Base-by-base conservation (phyloP, 192 early-diverging fungal genomes). In the Podila epigama region DNA sequence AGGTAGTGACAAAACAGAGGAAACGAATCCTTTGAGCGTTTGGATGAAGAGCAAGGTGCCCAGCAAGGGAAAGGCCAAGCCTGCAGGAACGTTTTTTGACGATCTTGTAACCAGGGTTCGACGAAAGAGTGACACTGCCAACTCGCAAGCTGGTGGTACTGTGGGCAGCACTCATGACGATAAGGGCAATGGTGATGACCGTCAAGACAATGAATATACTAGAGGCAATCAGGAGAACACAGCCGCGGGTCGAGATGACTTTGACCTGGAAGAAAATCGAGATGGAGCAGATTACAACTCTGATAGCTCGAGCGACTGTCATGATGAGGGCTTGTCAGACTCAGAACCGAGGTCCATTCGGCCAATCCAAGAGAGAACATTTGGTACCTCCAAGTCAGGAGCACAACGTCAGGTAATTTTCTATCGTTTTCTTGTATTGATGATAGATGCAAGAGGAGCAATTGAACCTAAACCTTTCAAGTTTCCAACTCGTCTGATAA, bases 401-500 rank as follows among this genome's bases (percentile, higher is more conserved):
- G 51, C 63, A 18, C 63, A 64, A 5, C 33, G 63, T 27, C 27
- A 32, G 63, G 63, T 64, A 54, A 22, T 13, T 40, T 28, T 22
- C 1, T 25, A 8, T 15, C 18, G 15, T 40, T 39, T 16, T 35
- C 3, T 15, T 4, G 11, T 42, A n/a, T n/a, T n/a, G n/a, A n/a
- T n/a, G n/a, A n/a, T n/a, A n/a, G n/a, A n/a, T n/a, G n/a, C n/a
- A n/a, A n/a, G n/a, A n/a, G n/a, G n/a, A n/a, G n/a, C n/a, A n/a
- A n/a, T n/a, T n/a, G n/a, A n/a, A n/a, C n/a, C n/a, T n/a, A n/a
- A n/a, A n/a, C n/a, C n/a, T n/a, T n/a, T n/a, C n/a, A n/a, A n/a
- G n/a, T 41, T 18, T n/a, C 12, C 20, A 28, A 15, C 22, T 9
- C 37, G 8, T n/a, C 20, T 29, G 1, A 22, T 59, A 40, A 13